These are phyloP conservation scores for Microthyrium microscopicum DNA, from an alignment of 2,329 filamentous ascomycete species.

Conservation along the genomic window DNA sequence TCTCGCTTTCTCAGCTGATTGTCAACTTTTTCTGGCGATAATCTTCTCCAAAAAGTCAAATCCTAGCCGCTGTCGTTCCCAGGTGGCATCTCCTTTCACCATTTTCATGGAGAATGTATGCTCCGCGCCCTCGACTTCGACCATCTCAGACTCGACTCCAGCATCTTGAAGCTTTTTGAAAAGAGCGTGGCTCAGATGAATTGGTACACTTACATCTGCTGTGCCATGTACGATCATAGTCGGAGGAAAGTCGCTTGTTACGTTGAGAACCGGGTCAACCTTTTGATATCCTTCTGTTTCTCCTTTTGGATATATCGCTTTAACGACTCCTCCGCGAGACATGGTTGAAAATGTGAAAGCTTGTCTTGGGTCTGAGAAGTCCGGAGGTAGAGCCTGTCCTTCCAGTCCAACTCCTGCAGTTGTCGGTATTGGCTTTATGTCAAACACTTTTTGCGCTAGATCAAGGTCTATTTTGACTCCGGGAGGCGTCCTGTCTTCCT, in stretches of 20 bases:
- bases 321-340: constrained; percentile 22
- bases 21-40: too few species aligned
- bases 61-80: constrained; percentile 20
- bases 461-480: too few species aligned
- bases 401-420: constrained; percentile 25
- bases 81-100: constrained; percentile 19
- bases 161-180: constrained; percentile 13
- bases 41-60: constrained; percentile 24
- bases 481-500: too few species aligned
- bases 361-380: constrained; percentile 17
- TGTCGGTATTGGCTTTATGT: constrained; percentile 21
- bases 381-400: constrained; percentile 15
- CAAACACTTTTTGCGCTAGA: constrained; percentile 21
- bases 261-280: constrained; percentile 21
- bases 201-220: constrained; percentile 24
- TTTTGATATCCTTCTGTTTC: constrained; percentile 7
- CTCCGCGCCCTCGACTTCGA: constrained; percentile 24
- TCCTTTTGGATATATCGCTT: constrained; percentile 15
- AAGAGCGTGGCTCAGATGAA: constrained; percentile 19
- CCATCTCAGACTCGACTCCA: constrained; percentile 20
- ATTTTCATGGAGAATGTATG: constrained; percentile 28
- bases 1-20: too few species aligned
- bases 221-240: constrained; percentile 27
- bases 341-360: constrained; percentile 28
- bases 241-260: constrained; percentile 18